These are phyloP conservation scores for Phytophthora sp. DNA, from an alignment of 352 stramenopile genomes.

Conservation along the genomic window DNA sequence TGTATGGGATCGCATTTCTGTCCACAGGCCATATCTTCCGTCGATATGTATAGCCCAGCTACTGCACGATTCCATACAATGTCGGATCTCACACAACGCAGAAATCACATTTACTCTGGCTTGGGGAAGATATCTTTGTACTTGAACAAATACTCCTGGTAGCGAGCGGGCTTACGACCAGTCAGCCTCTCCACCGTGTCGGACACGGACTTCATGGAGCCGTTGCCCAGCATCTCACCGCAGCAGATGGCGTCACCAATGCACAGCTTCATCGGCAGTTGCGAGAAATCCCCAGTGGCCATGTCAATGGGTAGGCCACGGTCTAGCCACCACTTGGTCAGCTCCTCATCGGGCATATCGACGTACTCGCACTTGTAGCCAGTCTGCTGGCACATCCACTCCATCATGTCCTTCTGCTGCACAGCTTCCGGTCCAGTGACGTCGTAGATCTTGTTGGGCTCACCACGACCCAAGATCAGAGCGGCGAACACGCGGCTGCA, in stretches of 20 bases:
- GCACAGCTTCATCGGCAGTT: slow-evolving; percentile 41
- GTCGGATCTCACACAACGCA: neutral
- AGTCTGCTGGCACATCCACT: slow-evolving; percentile 35
- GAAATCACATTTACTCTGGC: slow-evolving; percentile 11
- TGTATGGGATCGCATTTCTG: too few species aligned
- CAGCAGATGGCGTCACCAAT: slow-evolving; percentile 38
- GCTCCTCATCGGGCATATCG: slow-evolving; percentile 38
- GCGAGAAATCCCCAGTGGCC: slow-evolving; percentile 32
- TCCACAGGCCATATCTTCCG: too few species aligned
- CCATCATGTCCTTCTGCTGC: slow-evolving; percentile 27
- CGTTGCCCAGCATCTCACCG: slow-evolving; percentile 36
- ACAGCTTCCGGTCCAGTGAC: slow-evolving; percentile 29
- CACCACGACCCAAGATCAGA: slow-evolving; percentile 30
- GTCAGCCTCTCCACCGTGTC: slow-evolving; percentile 42
- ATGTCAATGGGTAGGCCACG: slow-evolving; percentile 30
- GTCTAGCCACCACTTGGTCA: slow-evolving; percentile 33
- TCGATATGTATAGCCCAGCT: too few species aligned
- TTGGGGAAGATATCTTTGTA: slow-evolving; percentile 37
- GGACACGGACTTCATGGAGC: slow-evolving; percentile 24
- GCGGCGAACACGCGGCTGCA: slow-evolving; percentile 28
- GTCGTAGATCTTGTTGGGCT: slow-evolving; percentile 39
- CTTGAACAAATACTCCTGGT: slow-evolving; percentile 30
- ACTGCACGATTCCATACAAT: too few species aligned
- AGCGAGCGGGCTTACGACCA: slow-evolving; percentile 25
- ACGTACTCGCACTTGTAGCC: slow-evolving; percentile 37